Evolutionary conservation across 2,329 filamentous ascomycete species (phyloP), one percentile per base, ranked within the genome.

Genomic region (Paraphaeosphaeria minitans): DNA sequence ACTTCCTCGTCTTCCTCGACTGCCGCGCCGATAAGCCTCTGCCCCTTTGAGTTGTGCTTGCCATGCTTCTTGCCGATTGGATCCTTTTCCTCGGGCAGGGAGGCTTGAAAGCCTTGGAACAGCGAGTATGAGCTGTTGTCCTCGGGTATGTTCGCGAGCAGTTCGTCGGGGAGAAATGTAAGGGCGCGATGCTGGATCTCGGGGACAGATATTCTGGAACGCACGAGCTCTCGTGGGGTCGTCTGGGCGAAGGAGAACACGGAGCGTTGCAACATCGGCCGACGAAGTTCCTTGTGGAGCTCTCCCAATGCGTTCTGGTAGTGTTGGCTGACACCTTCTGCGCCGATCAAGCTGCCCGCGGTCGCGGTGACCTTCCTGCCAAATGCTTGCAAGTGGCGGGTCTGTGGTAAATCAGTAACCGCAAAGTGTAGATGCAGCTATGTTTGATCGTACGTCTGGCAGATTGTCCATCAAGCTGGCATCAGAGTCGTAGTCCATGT

Each of bases 101-200:
- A 93, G 49, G 94, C 95, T 79, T 96, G 89, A 77, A 99, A 99
- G 65, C 95, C 95, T 77, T 99, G 92, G 77, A 99, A 98, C 46
- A 99, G 83, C 42, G 93, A 97, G 80, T 96, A 99, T 16, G 88
- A 83, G 77, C 91, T 96, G 22, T 89, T 88, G 73, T 89, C 85
- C 60, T 96, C 92, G 66, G 95, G 95, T 52, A 97, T 94, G 75
- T 97, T 93, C 66, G 83, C 82, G 48, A 99, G 86, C 66, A 99
- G 85, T 62, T 97, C 93, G 78, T 99, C 94, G 51, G 95, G 88
- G 37, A 99, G 83, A 74, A 91, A 93, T 46, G 92, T 89, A 56
- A 98, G 81, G 49, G 95, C 95, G 66, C 95, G 91, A 69, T 96
- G 93, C 78, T 97, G 93, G 68, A 98, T 98, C 80, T 99, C 95